Percentiles rank a stretch among this genome's conserved stretches.
Conservation (phyloP, 2,329 filamentous ascomycete species). For the Albifimbria verrucaria region DNA sequence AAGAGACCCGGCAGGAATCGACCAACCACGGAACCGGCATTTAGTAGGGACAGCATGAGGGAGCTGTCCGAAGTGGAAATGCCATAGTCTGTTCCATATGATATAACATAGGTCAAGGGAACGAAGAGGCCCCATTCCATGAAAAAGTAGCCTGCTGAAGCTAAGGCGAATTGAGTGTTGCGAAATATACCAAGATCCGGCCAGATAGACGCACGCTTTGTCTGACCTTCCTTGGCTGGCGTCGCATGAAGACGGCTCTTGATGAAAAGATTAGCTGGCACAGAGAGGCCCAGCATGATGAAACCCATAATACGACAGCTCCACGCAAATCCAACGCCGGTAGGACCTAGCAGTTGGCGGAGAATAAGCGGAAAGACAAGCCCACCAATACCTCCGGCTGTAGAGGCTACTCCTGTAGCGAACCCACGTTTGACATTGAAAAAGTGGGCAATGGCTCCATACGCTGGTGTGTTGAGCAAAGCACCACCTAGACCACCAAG, state of each 20-base stretch:
- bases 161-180: constrained; percentile 57
- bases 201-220: constrained; percentile 28
- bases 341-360: constrained; percentile 38
- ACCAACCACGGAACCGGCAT: constrained; percentile 73
- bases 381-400: constrained; percentile 68
- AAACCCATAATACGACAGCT: constrained; percentile 47
- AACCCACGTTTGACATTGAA: constrained; percentile 71
- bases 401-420: constrained; percentile 78
- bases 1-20: constrained; percentile 72
- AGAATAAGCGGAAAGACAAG: constrained; percentile 56
- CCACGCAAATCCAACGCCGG: constrained; percentile 47
- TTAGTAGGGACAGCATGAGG: constrained; percentile 76
- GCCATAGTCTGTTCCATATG: constrained; percentile 55
- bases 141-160: constrained; percentile 63
- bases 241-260: constrained; percentile 49
- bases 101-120: constrained; percentile 73
- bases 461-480: constrained; percentile 72
- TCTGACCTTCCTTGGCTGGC: constrained; percentile 26
- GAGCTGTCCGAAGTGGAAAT: constrained; percentile 40
- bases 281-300: constrained; percentile 43
- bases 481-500: constrained; percentile 70
- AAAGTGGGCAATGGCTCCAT: constrained; percentile 74
- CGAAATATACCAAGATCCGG: constrained; percentile 62
- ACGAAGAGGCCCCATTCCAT: constrained; percentile 70
- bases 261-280: constrained; percentile 45